Evolutionary conservation across 2,329 filamentous ascomycete species (phyloP).

Genomic region (Colletotrichum tamarilloi): DNA sequence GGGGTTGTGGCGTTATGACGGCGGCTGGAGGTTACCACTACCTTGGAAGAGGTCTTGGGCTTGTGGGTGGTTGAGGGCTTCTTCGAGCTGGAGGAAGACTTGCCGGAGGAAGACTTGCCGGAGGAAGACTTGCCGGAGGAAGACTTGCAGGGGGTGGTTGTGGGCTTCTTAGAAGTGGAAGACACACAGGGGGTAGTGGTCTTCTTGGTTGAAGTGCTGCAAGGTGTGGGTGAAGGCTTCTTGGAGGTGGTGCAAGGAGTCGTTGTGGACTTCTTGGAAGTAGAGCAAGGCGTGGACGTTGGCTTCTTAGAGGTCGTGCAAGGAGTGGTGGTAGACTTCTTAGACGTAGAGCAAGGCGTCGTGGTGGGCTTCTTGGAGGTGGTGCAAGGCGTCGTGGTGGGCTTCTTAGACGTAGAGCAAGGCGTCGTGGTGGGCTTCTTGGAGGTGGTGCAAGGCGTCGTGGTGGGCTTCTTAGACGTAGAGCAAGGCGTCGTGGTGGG

Average conservation of each 20-base stretch:
- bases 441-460: background rate
- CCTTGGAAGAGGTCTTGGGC: background rate
- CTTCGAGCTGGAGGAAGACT: background rate
- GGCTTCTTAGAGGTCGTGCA: background rate
- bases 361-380: background rate
- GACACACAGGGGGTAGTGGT: background rate
- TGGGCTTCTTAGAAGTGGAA: background rate
- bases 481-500: background rate
- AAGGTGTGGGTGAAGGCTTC: background rate
- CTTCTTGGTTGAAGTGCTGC: background rate
- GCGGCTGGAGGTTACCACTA: slow-evolving; percentile 4
- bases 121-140: background rate
- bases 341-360: background rate
- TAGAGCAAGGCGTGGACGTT: background rate
- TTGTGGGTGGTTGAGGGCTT: background rate
- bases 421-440: background rate
- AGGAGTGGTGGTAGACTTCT: background rate
- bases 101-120: background rate
- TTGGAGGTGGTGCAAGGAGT: background rate
- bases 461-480: background rate
- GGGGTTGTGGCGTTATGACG: slow-evolving; percentile 9
- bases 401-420: background rate
- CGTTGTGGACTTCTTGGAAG: too few species aligned
- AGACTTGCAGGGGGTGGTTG: background rate
- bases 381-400: background rate